A percentile compares a stretch with the other conserved stretches of the same genome.
phyloP scores from a whole-genome alignment of 225 moss, liverwort and hornwort genomes.

The Bryoerythrophyllum caledonicum region DNA sequence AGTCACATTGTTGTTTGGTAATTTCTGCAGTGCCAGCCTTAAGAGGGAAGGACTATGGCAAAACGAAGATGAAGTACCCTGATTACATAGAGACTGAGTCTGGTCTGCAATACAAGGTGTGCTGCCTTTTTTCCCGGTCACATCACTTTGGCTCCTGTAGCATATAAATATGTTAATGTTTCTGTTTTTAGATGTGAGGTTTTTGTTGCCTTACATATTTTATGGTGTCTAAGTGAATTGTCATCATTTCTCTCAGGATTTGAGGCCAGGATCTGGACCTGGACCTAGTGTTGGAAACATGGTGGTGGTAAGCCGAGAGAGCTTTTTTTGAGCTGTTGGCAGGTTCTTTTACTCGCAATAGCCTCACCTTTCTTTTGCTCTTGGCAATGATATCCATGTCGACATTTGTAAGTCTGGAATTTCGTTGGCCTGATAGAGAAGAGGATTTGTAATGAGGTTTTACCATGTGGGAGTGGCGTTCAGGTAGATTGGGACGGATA shows the following conservation, averaged over 20 bases:
- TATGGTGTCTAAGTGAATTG: slow-evolving; percentile 7
- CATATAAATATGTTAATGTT: neutral
- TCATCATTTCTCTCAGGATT: slow-evolving; percentile 59
- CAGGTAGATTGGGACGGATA: slow-evolving; percentile 99
- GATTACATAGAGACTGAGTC: slow-evolving; percentile 81
- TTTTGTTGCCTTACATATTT: neutral
- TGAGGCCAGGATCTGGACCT: slow-evolving; percentile 76
- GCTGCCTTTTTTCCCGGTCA: neutral
- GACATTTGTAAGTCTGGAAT: neutral
- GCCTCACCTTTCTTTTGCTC: neutral
- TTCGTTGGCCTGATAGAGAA: neutral
- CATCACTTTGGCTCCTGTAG: neutral
- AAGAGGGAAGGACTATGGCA: slow-evolving; percentile 98
- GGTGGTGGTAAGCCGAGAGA: slow-evolving; percentile 71
- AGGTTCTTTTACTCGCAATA: neutral
- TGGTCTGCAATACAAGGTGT: slow-evolving; percentile 93
- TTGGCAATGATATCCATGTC: neutral
- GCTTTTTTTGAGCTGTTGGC: neutral
- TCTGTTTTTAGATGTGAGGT: neutral
- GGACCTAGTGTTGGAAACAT: slow-evolving; percentile 66
- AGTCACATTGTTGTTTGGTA: slow-evolving; percentile 8
- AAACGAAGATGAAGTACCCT: slow-evolving; percentile 87
- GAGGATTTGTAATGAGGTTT: neutral
- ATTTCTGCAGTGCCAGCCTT: slow-evolving; percentile 83
- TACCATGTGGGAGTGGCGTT: slow-evolving; percentile 24